Percentiles rank a stretch among this genome's conserved stretches.
phyloP scores from a whole-genome alignment of 768 basidiomycete genomes.

The Pleurotus tuoliensis region DNA sequence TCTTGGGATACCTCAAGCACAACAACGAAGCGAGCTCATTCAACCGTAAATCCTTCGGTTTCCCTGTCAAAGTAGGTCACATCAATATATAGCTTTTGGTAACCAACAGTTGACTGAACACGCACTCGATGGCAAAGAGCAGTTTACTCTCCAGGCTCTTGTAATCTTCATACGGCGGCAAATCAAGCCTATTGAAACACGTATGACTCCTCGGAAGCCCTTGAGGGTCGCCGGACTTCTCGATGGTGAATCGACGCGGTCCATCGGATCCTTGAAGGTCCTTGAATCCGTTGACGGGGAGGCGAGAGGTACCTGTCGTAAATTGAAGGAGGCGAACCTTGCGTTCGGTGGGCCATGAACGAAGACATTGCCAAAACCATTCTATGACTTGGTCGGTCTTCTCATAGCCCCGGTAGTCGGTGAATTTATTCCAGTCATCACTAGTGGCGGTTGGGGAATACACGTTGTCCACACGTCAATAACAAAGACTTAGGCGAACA shows the following conservation, averaged over 20 bases:
- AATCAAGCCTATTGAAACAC: conserved; percentile 87
- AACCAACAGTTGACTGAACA: conserved; percentile 12
- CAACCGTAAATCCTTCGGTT: conserved; percentile 73
- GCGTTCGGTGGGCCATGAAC: conserved; percentile 86
- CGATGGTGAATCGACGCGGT: conserved; percentile 89
- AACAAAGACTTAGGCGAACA: neutral
- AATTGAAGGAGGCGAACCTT: conserved; percentile 87
- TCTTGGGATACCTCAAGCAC: too few relatives aligned
- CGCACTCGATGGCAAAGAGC: conserved; percentile 79
- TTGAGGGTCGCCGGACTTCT: conserved; percentile 87
- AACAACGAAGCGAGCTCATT: conserved; percentile 27
- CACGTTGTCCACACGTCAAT: conserved; percentile 8
- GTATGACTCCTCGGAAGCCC: conserved; percentile 90
- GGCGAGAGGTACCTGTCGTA: conserved; percentile 80
- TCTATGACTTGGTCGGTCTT: conserved; percentile 86
- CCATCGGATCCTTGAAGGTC: conserved; percentile 93
- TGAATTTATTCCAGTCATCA: conserved; percentile 93
- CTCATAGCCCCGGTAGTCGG: conserved; percentile 86
- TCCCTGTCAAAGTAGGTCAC: conserved; percentile 40
- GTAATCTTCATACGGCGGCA: conserved; percentile 88
- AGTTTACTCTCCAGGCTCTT: conserved; percentile 85
- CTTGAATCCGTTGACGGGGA: conserved; percentile 92
- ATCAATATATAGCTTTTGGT: neutral
- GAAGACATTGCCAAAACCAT: conserved; percentile 95
- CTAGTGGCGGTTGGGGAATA: conserved; percentile 24